Evolutionary conservation across 192 early-diverging fungal species (phyloP), one percentile per base, ranked within the genome.

Genomic region (Dissophora globulifera): DNA sequence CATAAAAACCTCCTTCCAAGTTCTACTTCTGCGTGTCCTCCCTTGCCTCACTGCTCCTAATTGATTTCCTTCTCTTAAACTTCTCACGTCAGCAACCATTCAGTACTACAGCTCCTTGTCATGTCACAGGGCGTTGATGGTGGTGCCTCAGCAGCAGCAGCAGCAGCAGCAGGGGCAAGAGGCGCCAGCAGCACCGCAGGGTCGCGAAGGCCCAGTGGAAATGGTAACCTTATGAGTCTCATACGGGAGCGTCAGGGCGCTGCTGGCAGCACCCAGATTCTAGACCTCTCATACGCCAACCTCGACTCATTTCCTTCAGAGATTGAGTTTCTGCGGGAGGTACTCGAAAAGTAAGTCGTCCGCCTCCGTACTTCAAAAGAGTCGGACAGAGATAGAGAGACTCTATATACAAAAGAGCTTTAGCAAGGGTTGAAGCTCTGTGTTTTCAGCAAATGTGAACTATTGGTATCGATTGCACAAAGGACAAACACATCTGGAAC

Each of bases 181-280:
- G 26, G n/a, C 26, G 29, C 31, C 43, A 20, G 56, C 17, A 23
- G 55, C n/a, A n/a, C n/a, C n/a, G n/a, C n/a, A 41, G 55, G 22
- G 26, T 20, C 13, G 46, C 42, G 56, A 17, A 61, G 58, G 7
- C 13, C 10, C 22, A 45, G 31, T 29, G 47, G 50, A 1, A 45
- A 20, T 29, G 47, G 50, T 30, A 26, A 38, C 2, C 26, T 75
- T 42, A 66, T 66, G 62, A 46, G 22, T 25, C 57, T 66, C 22
- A 75, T 75, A 60, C 48, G 32, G 5, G 50, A 75, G 32, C 62
- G 71, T 40, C 71, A 66, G 40, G 50, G 56, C 55, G 62, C 62
- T 63, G 54, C 51, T 52, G 71, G 71, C 56, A 75, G 71, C 57
- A 66, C 71, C 5, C 71, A 75, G 54, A 59, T 60, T 75, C 62